Conservation (phyloP, 1,284 basidiomycete species). For the Ganoderma resinaceum region DNA sequence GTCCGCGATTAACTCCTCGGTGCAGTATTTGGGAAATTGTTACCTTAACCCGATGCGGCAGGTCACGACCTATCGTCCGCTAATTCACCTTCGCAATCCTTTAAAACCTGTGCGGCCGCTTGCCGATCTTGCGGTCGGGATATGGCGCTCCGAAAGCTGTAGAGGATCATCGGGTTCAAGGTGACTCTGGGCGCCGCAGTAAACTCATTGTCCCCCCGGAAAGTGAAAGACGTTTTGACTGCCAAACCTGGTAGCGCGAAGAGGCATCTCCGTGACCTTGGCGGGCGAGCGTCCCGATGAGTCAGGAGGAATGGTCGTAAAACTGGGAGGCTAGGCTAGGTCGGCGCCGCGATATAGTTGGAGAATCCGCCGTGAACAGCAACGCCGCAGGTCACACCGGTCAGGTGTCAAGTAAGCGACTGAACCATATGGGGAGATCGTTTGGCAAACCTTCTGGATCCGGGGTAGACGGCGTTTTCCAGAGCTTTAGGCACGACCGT, state of each 20-base stretch:
- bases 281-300: neutral
- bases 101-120: neutral
- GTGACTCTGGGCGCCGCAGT: neutral
- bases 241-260: neutral
- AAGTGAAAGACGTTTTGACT: neutral
- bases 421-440: constrained; percentile 1
- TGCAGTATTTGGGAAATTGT: neutral
- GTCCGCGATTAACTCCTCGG: neutral
- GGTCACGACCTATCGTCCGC: neutral
- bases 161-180: neutral
- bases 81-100: neutral
- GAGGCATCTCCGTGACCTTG: neutral
- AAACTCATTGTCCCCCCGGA: neutral
- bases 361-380: neutral
- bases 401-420: constrained; percentile 5
- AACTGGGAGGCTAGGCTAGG: neutral
- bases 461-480: neutral
- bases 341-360: neutral
- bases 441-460: neutral
- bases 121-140: neutral
- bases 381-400: neutral
- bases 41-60: neutral
- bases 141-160: neutral
- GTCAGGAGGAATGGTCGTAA: neutral
- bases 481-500: neutral